Percentiles rank a stretch among this genome's conserved stretches.
These are phyloP conservation scores for Candida parachauliodes DNA, from an alignment of 805 yeast genomes.

Conservation along the genomic window DNA sequence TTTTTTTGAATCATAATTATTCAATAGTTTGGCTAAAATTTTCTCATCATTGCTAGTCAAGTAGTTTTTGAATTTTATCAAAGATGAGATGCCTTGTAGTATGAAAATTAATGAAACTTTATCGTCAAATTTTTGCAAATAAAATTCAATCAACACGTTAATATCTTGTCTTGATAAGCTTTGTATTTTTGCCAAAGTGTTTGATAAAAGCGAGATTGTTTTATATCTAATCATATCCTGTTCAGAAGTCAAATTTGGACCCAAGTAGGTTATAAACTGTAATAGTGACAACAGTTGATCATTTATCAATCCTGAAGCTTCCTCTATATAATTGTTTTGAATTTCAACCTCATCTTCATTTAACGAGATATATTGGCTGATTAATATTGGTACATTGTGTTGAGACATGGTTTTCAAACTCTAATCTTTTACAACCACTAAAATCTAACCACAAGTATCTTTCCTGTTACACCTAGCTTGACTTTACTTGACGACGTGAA, in stretches of 20 bases:
- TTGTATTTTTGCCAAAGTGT: slow-evolving; percentile 26
- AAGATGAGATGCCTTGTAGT: slow-evolving; percentile 49
- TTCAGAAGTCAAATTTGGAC: slow-evolving; percentile 61
- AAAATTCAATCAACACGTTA: slow-evolving; percentile 52
- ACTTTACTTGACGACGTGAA: not conserved
- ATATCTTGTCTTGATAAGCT: slow-evolving; percentile 44
- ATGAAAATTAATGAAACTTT: slow-evolving; percentile 49
- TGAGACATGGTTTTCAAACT: not conserved
- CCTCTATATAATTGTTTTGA: slow-evolving; percentile 15
- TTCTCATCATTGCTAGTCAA: slow-evolving; percentile 27
- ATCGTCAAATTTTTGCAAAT: slow-evolving; percentile 66
- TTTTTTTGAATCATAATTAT: slow-evolving; percentile 51
- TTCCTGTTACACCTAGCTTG: no score
- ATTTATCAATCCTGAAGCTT: slow-evolving; percentile 22
- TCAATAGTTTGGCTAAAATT: slow-evolving; percentile 33
- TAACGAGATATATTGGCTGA: slow-evolving; percentile 36
- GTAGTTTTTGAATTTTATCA: slow-evolving; percentile 53
- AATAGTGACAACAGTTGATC: slow-evolving; percentile 35
- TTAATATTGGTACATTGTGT: slow-evolving; percentile 23
- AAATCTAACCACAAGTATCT: no score
- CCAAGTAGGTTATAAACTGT: slow-evolving; percentile 54
- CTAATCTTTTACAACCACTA: no score
- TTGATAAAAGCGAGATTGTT: slow-evolving; percentile 39
- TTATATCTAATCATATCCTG: slow-evolving; percentile 49
- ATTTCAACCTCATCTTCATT: slow-evolving; percentile 24